Evolutionary conservation across 176 grass and related monocot genomes (phyloP), one percentile per base, ranked within the genome.

Genomic region (Paspalum vaginatum): DNA sequence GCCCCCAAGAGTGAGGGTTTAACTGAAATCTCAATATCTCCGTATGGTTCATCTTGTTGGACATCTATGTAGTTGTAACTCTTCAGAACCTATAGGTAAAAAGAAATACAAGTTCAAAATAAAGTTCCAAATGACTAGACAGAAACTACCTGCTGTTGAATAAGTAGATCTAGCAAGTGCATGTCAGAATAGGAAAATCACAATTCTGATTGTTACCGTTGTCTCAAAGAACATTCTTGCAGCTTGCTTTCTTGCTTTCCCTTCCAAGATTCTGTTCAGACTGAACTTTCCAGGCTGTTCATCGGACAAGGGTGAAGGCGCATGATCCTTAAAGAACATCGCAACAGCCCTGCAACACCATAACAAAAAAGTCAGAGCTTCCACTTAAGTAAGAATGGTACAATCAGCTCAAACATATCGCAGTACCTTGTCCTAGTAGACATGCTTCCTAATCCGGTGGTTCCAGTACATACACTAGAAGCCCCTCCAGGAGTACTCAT

Each of bases 191-290:
- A 59, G 39, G 27, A 57, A 65, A 17, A 64, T 41, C 66, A 66
- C 5, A 66, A 67, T 15, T 70, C 57, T 66, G 38, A 81, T 60
- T 27, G 11, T 84, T 90, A 98, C 92, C 92, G 93, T 80, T 76
- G 90, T 99, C 87, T 99, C 96, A 4, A 93, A 93, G 87, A 99
- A 95, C 90, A 99, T 95, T 21, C 86, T 78, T 50, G 96, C 92
- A 70, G 90, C 94, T 85, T 93, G 84, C 80, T 91, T 99, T 73
- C 93, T 95, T 70, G 88, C 72, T 83, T 77, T 95, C n/a, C 88
- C 90, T 85, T 99, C 90, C 75, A 99, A 85, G 51, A 99, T 95
- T 68, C 59, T 53, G 66, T 87, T 91, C 82, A 99, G 83, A 80
- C 78, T 89, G 72, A 99, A 82, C 47, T 86, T 81, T 83, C 88